phyloP scores from a whole-genome alignment of 768 basidiomycete genomes.

The Candolleomyces eurysporus region DNA sequence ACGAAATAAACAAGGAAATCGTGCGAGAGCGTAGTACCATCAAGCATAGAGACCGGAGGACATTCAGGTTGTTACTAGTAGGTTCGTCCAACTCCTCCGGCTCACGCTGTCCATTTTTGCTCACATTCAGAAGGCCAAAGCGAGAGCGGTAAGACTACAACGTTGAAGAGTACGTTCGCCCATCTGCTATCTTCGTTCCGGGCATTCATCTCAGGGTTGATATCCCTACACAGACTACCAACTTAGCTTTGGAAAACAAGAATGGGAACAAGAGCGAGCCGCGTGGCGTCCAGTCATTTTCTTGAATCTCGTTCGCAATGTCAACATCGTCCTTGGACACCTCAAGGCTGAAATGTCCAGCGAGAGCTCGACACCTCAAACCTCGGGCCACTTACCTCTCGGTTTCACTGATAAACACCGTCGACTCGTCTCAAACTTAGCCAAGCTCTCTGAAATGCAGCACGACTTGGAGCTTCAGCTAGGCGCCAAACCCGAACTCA shows the following conservation, averaged over 20 bases:
- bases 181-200: neutral
- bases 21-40: too few relatives aligned
- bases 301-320: slow-evolving; percentile 75
- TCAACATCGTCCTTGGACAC: slow-evolving; percentile 58
- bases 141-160: slow-evolving; percentile 78
- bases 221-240: slow-evolving; percentile 54
- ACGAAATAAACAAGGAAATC: too few relatives aligned
- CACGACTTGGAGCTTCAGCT: slow-evolving; percentile 56
- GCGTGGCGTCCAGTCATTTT: slow-evolving; percentile 78
- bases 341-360: slow-evolving; percentile 55
- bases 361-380: slow-evolving; percentile 14
- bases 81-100: too few relatives aligned
- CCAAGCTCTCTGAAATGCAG: slow-evolving; percentile 57
- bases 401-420: slow-evolving; percentile 63
- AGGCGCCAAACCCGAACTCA: slow-evolving; percentile 51
- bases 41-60: too few relatives aligned
- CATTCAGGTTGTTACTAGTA: too few relatives aligned
- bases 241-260: slow-evolving; percentile 62
- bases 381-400: slow-evolving; percentile 31
- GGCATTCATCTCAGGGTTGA: slow-evolving; percentile 13
- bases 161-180: slow-evolving; percentile 59
- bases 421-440: slow-evolving; percentile 54
- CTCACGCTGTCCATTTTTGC: too few relatives aligned
- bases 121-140: slow-evolving; percentile 45
- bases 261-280: slow-evolving; percentile 66